A percentile compares a stretch with the other conserved stretches of the same genome.
phyloP scores from a whole-genome alignment of 495 filamentous ascomycete genomes.

The Penicillium mononematosum region DNA sequence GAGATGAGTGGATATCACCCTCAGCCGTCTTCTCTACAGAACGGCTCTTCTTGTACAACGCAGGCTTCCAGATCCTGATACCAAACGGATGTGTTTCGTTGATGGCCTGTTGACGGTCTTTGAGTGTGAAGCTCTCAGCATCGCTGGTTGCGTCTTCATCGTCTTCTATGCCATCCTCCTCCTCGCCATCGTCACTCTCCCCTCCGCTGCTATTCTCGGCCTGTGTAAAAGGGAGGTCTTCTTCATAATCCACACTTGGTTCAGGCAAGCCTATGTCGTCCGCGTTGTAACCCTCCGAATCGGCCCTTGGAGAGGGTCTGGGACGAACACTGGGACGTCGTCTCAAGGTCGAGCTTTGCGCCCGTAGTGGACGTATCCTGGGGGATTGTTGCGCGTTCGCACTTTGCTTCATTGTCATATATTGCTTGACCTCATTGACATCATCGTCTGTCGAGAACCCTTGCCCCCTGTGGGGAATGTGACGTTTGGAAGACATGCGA shows the following conservation, averaged over 20 bases:
- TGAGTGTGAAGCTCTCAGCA: slow-evolving; percentile 73
- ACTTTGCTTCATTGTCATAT: slow-evolving; percentile 40
- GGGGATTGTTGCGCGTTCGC: slow-evolving; percentile 38
- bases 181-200: slow-evolving; percentile 28
- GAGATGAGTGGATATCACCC: slow-evolving; percentile 94
- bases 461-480: slow-evolving; percentile 74
- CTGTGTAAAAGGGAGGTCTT: slow-evolving; percentile 30
- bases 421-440: slow-evolving; percentile 72
- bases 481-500: slow-evolving; percentile 69
- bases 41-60: slow-evolving; percentile 93
- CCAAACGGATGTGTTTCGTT: slow-evolving; percentile 99
- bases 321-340: slow-evolving; percentile 61
- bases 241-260: slow-evolving; percentile 23
- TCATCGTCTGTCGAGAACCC: slow-evolving; percentile 95
- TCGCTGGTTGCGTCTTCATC: slow-evolving; percentile 66
- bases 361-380: slow-evolving; percentile 38
- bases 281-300: slow-evolving; percentile 53
- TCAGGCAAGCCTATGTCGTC: slow-evolving; percentile 41
- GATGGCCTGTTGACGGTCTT: slow-evolving; percentile 96
- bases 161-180: slow-evolving; percentile 37
- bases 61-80: slow-evolving; percentile 98
- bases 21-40: slow-evolving; percentile 96
- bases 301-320: slow-evolving; percentile 56
- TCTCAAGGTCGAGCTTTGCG: slow-evolving; percentile 65
- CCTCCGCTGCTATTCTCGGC: slow-evolving; percentile 23